Evolutionary conservation across 2,329 filamentous ascomycete species (phyloP).

Genomic region (Akanthomyces muscarius): DNA sequence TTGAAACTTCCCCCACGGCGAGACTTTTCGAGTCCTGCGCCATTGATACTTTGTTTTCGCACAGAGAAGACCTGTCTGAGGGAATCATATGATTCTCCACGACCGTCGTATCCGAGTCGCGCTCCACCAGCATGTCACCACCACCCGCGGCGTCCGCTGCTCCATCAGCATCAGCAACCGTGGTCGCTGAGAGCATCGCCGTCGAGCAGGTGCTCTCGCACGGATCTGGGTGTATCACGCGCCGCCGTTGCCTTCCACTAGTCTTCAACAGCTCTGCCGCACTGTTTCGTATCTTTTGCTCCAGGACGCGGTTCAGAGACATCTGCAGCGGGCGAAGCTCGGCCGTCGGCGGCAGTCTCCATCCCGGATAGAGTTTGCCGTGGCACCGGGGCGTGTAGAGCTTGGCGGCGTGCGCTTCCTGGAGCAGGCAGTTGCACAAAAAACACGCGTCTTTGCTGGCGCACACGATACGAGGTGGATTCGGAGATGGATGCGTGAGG

Average conservation of each 20-base stretch:
- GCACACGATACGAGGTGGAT: background rate
- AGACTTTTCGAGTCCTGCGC: too few relatives aligned
- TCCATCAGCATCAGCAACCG: background rate
- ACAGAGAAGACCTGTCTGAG: background rate
- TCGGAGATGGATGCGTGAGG: background rate
- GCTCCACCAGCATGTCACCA: background rate
- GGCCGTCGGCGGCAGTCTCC: constrained; percentile 4
- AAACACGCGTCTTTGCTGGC: constrained; percentile 12
- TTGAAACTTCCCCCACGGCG: too few relatives aligned
- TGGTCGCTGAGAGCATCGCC: background rate
- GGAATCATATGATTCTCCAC: background rate
- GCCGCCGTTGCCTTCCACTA: too few relatives aligned
- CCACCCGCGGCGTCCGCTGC: background rate
- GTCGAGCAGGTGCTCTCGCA: constrained; percentile 12
- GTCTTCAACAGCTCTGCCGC: background rate
- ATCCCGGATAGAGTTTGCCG: constrained; percentile 10
- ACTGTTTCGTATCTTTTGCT: background rate
- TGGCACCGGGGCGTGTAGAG: constrained; percentile 6
- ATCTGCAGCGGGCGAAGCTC: background rate
- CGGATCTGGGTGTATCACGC: background rate
- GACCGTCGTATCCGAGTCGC: background rate
- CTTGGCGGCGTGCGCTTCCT: background rate
- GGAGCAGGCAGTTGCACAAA: constrained; percentile 1
- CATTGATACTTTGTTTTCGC: too few relatives aligned
- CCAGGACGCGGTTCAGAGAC: background rate